Evolutionary conservation across 192 early-diverging fungal genomes (phyloP).

Genomic region (Gamsiella multidivaricata): DNA sequence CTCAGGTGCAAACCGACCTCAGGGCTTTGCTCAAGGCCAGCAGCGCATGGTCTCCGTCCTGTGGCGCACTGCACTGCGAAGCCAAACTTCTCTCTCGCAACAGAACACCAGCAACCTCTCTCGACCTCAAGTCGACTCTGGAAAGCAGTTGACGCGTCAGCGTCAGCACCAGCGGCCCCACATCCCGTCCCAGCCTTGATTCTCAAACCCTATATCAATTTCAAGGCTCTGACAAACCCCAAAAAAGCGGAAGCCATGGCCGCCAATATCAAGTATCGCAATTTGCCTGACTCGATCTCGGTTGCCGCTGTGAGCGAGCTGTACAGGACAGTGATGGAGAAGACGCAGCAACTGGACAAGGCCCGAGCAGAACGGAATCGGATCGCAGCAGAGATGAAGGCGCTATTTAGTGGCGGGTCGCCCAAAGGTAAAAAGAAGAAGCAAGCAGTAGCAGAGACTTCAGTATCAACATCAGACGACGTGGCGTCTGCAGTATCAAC

Average conservation of each 20-base stretch:
- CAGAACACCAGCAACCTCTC: background rate
- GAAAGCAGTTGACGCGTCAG: background rate
- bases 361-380: constrained; percentile 62
- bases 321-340: constrained; percentile 57
- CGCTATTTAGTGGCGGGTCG: constrained; percentile 19
- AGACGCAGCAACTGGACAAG: constrained; percentile 57
- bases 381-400: constrained; percentile 49
- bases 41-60: background rate
- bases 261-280: constrained; percentile 63
- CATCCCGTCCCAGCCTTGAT: constrained; percentile 21
- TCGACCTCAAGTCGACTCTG: background rate
- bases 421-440: constrained; percentile 12
- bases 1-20: background rate
- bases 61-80: background rate
- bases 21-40: background rate
- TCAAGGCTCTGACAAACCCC: constrained; percentile 62
- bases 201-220: constrained; percentile 64
- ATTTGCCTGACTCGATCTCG: constrained; percentile 62
- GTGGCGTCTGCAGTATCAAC: background rate
- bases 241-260: constrained; percentile 58
- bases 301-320: constrained; percentile 57
- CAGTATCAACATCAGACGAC: background rate
- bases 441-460: background rate
- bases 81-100: background rate
- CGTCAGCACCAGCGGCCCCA: background rate